Conservation (phyloP, 345 rosid species). For the Hirschfeldia incana region DNA sequence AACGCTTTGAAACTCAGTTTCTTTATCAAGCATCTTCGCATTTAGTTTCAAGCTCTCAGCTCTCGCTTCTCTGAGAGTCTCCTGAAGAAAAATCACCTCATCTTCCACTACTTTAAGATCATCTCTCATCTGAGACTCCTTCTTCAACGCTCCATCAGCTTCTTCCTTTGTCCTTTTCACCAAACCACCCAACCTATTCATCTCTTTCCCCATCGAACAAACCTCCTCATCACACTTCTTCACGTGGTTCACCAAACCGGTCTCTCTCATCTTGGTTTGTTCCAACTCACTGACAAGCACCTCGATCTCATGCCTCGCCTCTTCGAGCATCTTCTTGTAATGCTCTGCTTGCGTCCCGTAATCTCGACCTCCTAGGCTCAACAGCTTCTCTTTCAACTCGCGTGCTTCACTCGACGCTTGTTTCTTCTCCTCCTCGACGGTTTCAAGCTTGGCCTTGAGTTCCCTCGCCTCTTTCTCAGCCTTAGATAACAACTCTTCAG, state of each 20-base stretch:
- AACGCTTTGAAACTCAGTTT: slow-evolving; percentile 68
- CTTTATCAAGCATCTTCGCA: slow-evolving; percentile 70
- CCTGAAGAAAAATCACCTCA: slow-evolving; percentile 76
- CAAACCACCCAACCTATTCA: slow-evolving; percentile 61
- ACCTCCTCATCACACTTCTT: slow-evolving; percentile 72
- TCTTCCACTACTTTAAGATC: slow-evolving; percentile 80
- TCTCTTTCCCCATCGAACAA: slow-evolving; percentile 63
- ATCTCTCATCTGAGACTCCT: slow-evolving; percentile 67
- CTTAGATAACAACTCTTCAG: not conserved
- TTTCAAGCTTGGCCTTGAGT: slow-evolving; percentile 48
- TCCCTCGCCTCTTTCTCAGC: not conserved
- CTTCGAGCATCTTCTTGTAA: slow-evolving; percentile 68
- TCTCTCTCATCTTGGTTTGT: slow-evolving; percentile 48
- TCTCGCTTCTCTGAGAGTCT: slow-evolving; percentile 63
- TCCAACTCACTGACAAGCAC: not conserved
- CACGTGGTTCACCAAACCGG: slow-evolving; percentile 55
- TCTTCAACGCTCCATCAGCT: slow-evolving; percentile 63
- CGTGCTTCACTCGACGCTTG: slow-evolving; percentile 67
- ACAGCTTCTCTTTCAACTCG: slow-evolving; percentile 50
- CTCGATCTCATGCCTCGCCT: slow-evolving; percentile 23
- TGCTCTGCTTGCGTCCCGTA: slow-evolving; percentile 68
- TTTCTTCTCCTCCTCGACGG: slow-evolving; percentile 63
- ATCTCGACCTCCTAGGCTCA: slow-evolving; percentile 53
- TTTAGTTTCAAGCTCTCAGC: slow-evolving; percentile 65
- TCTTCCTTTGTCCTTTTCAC: slow-evolving; percentile 71